Conservation (phyloP, 2,329 filamentous ascomycete species). For the Penicillium nordicum region DNA sequence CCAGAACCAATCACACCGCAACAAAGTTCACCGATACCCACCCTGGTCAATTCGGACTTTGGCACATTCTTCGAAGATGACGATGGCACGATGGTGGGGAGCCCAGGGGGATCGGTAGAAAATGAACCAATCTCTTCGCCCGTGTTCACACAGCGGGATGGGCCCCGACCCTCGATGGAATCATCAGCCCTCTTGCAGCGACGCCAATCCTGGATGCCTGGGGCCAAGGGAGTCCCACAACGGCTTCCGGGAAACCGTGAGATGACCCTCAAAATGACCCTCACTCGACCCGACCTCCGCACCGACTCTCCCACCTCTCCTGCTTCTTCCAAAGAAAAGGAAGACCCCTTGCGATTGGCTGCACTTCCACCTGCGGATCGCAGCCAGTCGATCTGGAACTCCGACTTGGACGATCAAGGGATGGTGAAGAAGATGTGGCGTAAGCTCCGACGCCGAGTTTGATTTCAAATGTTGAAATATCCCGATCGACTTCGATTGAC, state of each 20-base stretch:
- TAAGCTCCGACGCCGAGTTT: slow-evolving; percentile 35
- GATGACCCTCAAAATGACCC: slow-evolving; percentile 95
- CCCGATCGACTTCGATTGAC: background rate
- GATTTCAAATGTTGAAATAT: background rate
- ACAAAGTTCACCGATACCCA: slow-evolving; percentile 27
- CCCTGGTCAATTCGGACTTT: slow-evolving; percentile 45
- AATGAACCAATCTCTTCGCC: slow-evolving; percentile 22
- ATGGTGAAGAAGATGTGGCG: slow-evolving; percentile 46
- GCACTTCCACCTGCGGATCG: slow-evolving; percentile 48
- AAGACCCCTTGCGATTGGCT: slow-evolving; percentile 56
- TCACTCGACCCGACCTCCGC: slow-evolving; percentile 83
- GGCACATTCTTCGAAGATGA: slow-evolving; percentile 53
- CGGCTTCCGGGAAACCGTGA: slow-evolving; percentile 64
- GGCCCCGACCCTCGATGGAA: slow-evolving; percentile 11
- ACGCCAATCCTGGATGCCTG: slow-evolving; percentile 19
- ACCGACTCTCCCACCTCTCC: slow-evolving; percentile 26
- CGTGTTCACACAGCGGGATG: slow-evolving; percentile 10
- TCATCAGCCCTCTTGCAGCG: slow-evolving; percentile 13
- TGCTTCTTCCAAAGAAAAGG: slow-evolving; percentile 61
- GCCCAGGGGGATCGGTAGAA: slow-evolving; percentile 21
- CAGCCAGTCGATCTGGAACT: slow-evolving; percentile 43
- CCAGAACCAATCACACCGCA: slow-evolving; percentile 19
- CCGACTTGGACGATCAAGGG: slow-evolving; percentile 38
- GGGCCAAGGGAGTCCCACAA: slow-evolving; percentile 45
- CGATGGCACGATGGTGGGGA: slow-evolving; percentile 42